Percentiles rank a stretch among this genome's conserved stretches.
phyloP scores from a whole-genome alignment of 345 rosid species.

The Salix brachista region DNA sequence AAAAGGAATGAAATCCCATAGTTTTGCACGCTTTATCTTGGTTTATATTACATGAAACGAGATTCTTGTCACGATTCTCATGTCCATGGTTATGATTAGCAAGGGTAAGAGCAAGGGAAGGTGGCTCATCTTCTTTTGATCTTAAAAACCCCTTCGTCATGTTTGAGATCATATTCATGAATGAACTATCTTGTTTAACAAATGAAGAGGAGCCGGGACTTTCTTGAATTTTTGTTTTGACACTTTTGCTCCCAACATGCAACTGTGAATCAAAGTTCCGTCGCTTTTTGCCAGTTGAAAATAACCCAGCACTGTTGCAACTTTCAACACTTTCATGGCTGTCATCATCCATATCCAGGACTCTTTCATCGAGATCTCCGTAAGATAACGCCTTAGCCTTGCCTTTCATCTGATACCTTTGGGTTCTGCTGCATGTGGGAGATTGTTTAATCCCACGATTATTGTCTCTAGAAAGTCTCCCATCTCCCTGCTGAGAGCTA shows the following conservation, averaged over 20 bases:
- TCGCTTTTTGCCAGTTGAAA: constrained; percentile 45
- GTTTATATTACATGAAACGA: constrained; percentile 17
- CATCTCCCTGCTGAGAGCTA: constrained; percentile 26
- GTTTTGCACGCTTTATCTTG: constrained; percentile 26
- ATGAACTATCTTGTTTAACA: constrained; percentile 68
- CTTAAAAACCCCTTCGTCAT: constrained; percentile 65
- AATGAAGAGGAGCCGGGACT: constrained; percentile 49
- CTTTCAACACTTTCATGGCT: constrained; percentile 92
- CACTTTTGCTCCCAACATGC: constrained; percentile 54
- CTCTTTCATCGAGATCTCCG: constrained; percentile 40
- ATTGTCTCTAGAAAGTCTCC: constrained; percentile 20
- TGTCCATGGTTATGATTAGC: constrained; percentile 27
- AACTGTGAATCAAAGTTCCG: constrained; percentile 49
- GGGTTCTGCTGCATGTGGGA: constrained; percentile 31
- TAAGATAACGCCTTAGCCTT: constrained; percentile 64
- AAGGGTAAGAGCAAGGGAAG: constrained; percentile 38
- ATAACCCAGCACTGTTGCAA: constrained; percentile 54
- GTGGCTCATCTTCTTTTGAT: constrained; percentile 34
- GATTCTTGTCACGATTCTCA: constrained; percentile 21
- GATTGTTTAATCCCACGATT: constrained; percentile 19
- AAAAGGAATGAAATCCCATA: constrained; percentile 72
- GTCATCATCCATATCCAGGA: constrained; percentile 40
- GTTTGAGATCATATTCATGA: constrained; percentile 87
- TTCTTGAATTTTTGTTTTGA: constrained; percentile 44
- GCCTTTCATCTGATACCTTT: constrained; percentile 36